Percentiles rank a stretch among this genome's conserved stretches.
Evolutionary conservation across 2,329 filamentous ascomycete species (phyloP).

Genomic region (Fusarium odoratissimum): DNA sequence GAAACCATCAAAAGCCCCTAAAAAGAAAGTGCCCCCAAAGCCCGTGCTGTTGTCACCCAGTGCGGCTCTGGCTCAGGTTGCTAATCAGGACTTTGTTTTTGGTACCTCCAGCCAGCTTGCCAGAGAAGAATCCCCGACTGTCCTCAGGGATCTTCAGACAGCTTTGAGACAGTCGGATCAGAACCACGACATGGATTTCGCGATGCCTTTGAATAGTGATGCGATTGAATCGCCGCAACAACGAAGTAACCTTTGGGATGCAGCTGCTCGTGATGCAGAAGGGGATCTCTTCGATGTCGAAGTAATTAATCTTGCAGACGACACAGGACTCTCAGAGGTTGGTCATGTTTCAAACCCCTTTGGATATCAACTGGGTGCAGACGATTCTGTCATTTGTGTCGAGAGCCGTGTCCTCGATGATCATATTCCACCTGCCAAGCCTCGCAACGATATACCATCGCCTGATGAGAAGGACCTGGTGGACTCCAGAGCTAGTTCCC

Average conservation of each 20-base stretch:
- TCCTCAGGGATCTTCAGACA: slow-evolving; percentile 70
- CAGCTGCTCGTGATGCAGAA: slow-evolving; percentile 73
- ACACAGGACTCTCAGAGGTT: slow-evolving; percentile 45
- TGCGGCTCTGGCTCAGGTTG: slow-evolving; percentile 73
- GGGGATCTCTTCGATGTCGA: slow-evolving; percentile 73
- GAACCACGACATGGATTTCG: slow-evolving; percentile 54
- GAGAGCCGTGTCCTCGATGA: background rate
- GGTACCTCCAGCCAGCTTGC: slow-evolving; percentile 88
- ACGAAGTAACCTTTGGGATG: slow-evolving; percentile 72
- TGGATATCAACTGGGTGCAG: slow-evolving; percentile 48
- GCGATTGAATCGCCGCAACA: slow-evolving; percentile 48
- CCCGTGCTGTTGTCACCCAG: slow-evolving; percentile 73
- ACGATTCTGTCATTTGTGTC: background rate
- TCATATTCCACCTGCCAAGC: slow-evolving; percentile 37
- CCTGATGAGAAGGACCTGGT: slow-evolving; percentile 5
- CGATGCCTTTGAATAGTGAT: slow-evolving; percentile 54
- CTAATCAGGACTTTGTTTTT: slow-evolving; percentile 82
- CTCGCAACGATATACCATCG: slow-evolving; percentile 42
- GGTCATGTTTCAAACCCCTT: slow-evolving; percentile 52
- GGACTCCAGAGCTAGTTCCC: slow-evolving; percentile 8
- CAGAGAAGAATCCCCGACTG: slow-evolving; percentile 75
- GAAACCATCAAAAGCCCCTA: slow-evolving; percentile 49
- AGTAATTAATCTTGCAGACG: slow-evolving; percentile 67
- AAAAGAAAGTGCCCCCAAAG: slow-evolving; percentile 57
- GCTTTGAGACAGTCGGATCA: slow-evolving; percentile 70